Conservation (phyloP, 2,329 filamentous ascomycete genomes). For the Hymenotorrendiella dingleyae region DNA sequence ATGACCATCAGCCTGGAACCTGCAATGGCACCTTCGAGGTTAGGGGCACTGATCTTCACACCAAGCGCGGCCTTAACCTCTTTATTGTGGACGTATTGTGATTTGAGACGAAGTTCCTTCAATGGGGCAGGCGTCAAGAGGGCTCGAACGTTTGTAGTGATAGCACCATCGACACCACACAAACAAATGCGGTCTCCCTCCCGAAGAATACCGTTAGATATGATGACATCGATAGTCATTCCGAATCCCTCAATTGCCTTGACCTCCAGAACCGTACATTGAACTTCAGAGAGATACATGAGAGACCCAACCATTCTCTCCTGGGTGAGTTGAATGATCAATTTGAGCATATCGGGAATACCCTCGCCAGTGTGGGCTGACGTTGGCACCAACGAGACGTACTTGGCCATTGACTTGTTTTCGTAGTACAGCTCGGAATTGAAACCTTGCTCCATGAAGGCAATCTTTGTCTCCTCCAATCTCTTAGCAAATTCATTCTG, state of each 20-base stretch:
- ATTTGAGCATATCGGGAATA: constrained; percentile 97
- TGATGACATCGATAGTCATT: constrained; percentile 95
- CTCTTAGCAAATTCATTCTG: constrained; percentile 92
- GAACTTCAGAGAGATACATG: constrained; percentile 97
- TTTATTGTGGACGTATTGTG: constrained; percentile 96
- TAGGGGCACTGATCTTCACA: constrained; percentile 97
- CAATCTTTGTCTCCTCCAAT: constrained; percentile 84
- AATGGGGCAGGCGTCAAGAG: constrained; percentile 88
- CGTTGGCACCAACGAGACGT: constrained; percentile 93
- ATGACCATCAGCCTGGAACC: constrained; percentile 92
- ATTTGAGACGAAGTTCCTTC: constrained; percentile 92
- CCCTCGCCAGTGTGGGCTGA: constrained; percentile 98
- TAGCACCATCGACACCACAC: constrained; percentile 94
- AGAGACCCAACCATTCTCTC: constrained; percentile 95
- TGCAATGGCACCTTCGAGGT: constrained; percentile 91
- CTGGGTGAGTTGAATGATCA: constrained; percentile 86
- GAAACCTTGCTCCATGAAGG: constrained; percentile 94
- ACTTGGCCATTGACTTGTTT: constrained; percentile 94
- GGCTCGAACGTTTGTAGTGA: constrained; percentile 90
- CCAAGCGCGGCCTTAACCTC: constrained; percentile 96
- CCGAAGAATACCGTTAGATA: constrained; percentile 89
- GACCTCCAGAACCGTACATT: constrained; percentile 96
- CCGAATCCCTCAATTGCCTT: constrained; percentile 99
- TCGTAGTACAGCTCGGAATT: constrained; percentile 96
- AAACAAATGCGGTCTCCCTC: constrained; percentile 94